Percentiles rank a stretch among this genome's conserved stretches.
Evolutionary conservation across 73 alveolate species (phyloP).

Genomic region (Paraurostyla sp.): DNA sequence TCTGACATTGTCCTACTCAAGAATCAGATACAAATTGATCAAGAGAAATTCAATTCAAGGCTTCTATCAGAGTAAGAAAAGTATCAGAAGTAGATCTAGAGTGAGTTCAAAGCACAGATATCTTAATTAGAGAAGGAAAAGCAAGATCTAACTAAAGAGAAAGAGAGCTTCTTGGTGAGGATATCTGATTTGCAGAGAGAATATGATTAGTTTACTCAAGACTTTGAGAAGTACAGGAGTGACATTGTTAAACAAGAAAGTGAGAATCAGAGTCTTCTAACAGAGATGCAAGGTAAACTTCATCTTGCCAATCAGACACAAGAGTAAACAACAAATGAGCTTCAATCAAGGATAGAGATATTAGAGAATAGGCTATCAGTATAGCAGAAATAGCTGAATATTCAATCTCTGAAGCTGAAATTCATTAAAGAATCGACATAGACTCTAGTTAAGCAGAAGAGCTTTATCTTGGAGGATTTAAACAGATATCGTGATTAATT

Average conservation of each 20-base stretch:
- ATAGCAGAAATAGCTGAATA: not conserved
- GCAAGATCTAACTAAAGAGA: slow-evolving; percentile 17
- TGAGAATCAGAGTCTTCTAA: slow-evolving; percentile 15
- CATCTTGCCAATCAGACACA: not conserved
- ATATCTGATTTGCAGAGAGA: not conserved
- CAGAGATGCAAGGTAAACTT: slow-evolving; percentile 13
- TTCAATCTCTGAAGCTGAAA: slow-evolving; percentile 5
- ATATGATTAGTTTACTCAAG: slow-evolving; percentile 8
- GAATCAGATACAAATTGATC: not conserved
- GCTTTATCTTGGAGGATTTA: slow-evolving; percentile 22
- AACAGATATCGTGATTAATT: not conserved
- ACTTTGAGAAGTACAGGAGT: slow-evolving; percentile 23
- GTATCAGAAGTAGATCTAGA: not conserved
- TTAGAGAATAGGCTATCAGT: not conserved
- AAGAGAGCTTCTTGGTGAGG: not conserved
- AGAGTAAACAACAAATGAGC: not conserved
- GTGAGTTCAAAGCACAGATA: not conserved
- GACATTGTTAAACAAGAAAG: not conserved
- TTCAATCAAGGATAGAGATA: slow-evolving; percentile 24
- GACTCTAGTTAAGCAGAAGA: not conserved
- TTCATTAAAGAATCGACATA: slow-evolving; percentile 4
- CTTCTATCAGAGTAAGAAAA: not conserved
- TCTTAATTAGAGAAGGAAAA: not conserved
- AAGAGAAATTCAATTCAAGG: not conserved
- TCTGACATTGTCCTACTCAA: slow-evolving; percentile 15